These are phyloP conservation scores for Fraxinus greggii DNA, from an alignment of 305 asterid species.

Conservation along the genomic window DNA sequence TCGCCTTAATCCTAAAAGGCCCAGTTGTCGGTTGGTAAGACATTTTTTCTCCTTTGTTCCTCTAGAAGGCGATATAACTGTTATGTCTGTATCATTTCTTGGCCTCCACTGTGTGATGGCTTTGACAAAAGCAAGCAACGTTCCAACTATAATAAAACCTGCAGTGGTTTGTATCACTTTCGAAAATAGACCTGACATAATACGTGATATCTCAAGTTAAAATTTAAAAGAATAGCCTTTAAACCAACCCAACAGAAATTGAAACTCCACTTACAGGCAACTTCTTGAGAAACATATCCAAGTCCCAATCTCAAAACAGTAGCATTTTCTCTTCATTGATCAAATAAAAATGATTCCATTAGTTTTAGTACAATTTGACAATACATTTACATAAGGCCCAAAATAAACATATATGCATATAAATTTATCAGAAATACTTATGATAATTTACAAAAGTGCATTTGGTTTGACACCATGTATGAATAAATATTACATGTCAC, in stretches of 20 bases:
- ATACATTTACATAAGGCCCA: not conserved
- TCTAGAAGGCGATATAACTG: constrained; percentile 50
- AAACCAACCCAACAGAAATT: constrained; percentile 10
- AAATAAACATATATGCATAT: not conserved
- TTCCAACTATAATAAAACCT: constrained; percentile 49
- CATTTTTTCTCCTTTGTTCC: constrained; percentile 58
- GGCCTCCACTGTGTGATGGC: constrained; percentile 59
- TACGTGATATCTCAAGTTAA: constrained; percentile 15
- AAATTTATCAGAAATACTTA: not conserved
- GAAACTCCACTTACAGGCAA: constrained; percentile 56
- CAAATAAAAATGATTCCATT: constrained; percentile 21
- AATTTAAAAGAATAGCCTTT: not conserved
- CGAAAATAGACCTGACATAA: constrained; percentile 50
- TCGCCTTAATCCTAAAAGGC: constrained; percentile 68
- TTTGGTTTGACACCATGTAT: not conserved
- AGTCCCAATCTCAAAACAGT: constrained; percentile 35
- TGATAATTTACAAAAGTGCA: not conserved
- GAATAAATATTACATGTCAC: not conserved
- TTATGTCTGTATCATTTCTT: constrained; percentile 38
- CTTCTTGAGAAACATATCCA: constrained; percentile 46
- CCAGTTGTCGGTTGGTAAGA: constrained; percentile 70
- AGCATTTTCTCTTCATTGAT: constrained; percentile 44
- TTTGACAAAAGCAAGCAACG: constrained; percentile 58
- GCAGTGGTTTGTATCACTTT: constrained; percentile 45
- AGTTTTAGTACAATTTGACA: not conserved